A percentile compares a stretch with the other conserved stretches of the same genome.
Evolutionary conservation across 495 filamentous ascomycete genomes (phyloP).

Genomic region (Penicillium subrubescens): DNA sequence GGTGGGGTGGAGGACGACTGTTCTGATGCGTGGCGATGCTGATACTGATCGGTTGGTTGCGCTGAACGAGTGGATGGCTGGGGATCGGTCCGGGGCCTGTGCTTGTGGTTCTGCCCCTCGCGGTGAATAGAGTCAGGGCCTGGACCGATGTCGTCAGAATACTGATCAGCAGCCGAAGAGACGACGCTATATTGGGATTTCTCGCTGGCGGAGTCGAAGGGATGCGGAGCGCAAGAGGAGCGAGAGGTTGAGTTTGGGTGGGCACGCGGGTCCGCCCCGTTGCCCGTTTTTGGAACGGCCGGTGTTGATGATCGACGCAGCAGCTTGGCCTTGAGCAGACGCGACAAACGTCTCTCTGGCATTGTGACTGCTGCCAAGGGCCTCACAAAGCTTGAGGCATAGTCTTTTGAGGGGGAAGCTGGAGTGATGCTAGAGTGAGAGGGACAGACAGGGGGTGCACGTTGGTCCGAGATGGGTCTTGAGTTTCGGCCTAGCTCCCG

Average conservation of each 20-base stretch:
- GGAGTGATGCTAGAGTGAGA: neutral
- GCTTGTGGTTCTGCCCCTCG: constrained; percentile 13
- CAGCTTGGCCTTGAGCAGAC: constrained; percentile 42
- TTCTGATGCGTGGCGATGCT: constrained; percentile 10
- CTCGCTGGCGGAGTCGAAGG: constrained; percentile 28
- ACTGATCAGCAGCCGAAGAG: constrained; percentile 21
- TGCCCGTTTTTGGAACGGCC: constrained; percentile 31
- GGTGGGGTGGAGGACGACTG: constrained; percentile 15
- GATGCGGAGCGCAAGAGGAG: constrained; percentile 19
- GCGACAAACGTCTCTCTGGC: constrained; percentile 38
- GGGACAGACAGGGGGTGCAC: constrained; percentile 6
- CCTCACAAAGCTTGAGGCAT: constrained; percentile 12
- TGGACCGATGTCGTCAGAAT: constrained; percentile 16
- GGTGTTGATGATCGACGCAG: constrained; percentile 43
- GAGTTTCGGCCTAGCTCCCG: constrained; percentile 10
- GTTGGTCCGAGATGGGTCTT: constrained; percentile 9
- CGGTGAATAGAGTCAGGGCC: constrained; percentile 2
- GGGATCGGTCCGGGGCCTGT: constrained; percentile 7
- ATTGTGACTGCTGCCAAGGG: constrained; percentile 27
- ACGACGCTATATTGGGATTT: constrained; percentile 29
- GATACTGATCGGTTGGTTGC: constrained; percentile 13
- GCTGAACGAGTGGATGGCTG: constrained; percentile 12
- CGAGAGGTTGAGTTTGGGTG: constrained; percentile 30
- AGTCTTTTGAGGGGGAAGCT: neutral
- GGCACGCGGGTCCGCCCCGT: constrained; percentile 34